Base-by-base conservation (phyloP, 768 basidiomycete genomes). In the Naganishia randhawae region DNA sequence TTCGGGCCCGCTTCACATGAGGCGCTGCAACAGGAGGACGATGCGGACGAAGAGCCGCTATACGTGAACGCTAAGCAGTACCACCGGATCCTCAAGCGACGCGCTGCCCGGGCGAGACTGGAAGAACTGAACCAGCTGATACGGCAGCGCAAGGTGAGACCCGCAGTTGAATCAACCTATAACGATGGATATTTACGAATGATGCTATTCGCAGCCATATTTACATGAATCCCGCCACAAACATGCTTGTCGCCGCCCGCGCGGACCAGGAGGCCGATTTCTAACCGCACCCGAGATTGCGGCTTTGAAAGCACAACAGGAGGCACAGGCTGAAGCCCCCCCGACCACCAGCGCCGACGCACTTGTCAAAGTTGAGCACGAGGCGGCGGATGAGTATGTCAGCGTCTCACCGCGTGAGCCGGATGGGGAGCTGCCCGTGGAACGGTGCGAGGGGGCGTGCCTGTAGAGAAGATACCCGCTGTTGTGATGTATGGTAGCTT, bases 21-120 rank as follows among this genome's bases (percentile, higher is more conserved):
- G 3, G 67, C 68, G 9, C 70, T 73, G 48, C 63, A 61, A n/a
- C 48, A 63, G 13, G 70, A 67, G 1, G 72, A 68, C 29, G 73
- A 70, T 48, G 69, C 72, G 33, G 73, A 69, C 33, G 93, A 97
- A 71, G 95, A 99, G 79, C 95, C 96, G 31, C 87, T 99, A 73
- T 97, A 97, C 82, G 96, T 99, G 68, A 99, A 99, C 75, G 95
- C 96, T 69, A 99, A 99, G 78, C 96, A 99, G 81, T 99, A 98
- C 80, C 92, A 94, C 75, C 90, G 96, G 77, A 98, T 99, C 75
- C 86, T 99, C 80, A 97, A 98, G 83, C 85, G 96, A 71, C 85
- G 96, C 66, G 86, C 90, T 73, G 93, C 95, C 6, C 83, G 95
- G 50, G 91, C 92, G 3, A 85, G 96, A 55, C 84, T 97, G 63